Conservation (phyloP, 352 stramenopile species). For the Thraustochytrium striatum region DNA sequence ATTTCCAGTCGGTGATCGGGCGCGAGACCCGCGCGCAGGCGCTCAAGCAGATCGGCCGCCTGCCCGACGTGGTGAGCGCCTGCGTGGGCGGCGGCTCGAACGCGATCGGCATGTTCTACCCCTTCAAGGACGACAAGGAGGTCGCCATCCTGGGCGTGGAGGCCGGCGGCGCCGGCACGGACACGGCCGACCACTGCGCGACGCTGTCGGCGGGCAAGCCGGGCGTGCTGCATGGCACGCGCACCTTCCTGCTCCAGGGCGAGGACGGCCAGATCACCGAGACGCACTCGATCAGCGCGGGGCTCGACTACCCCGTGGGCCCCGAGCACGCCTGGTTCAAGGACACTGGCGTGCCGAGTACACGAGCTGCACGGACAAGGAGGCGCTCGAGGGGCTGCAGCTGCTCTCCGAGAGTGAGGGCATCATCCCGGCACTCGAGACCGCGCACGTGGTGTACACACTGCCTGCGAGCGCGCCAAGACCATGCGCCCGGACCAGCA, state of each 20-base stretch:
- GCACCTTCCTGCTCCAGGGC: constrained; percentile 96
- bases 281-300: constrained; percentile 90
- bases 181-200: constrained; percentile 82
- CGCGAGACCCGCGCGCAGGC: constrained; percentile 87
- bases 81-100: constrained; percentile 96
- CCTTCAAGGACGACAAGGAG: constrained; percentile 85
- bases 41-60: constrained; percentile 83
- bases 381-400: constrained; percentile 94
- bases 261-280: constrained; percentile 86
- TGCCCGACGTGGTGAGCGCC: constrained; percentile 91
- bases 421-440: constrained; percentile 96
- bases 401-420: constrained; percentile 89
- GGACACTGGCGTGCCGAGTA: constrained; percentile 90
- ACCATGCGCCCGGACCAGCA: constrained; percentile 77
- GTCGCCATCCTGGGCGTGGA: constrained; percentile 93
- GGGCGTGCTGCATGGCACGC: constrained; percentile 92
- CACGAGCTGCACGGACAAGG: constrained; percentile 88
- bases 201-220: constrained; percentile 86
- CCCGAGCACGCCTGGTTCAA: constrained; percentile 96
- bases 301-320: constrained; percentile 95
- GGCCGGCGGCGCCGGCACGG: constrained; percentile 75
- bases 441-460: constrained; percentile 90
- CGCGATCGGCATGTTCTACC: constrained; percentile 97
- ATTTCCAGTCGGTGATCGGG: constrained; percentile 94
- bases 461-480: constrained; percentile 84